Conservation (phyloP, 2,329 filamentous ascomycete species). For the Colletotrichum agaves region DNA sequence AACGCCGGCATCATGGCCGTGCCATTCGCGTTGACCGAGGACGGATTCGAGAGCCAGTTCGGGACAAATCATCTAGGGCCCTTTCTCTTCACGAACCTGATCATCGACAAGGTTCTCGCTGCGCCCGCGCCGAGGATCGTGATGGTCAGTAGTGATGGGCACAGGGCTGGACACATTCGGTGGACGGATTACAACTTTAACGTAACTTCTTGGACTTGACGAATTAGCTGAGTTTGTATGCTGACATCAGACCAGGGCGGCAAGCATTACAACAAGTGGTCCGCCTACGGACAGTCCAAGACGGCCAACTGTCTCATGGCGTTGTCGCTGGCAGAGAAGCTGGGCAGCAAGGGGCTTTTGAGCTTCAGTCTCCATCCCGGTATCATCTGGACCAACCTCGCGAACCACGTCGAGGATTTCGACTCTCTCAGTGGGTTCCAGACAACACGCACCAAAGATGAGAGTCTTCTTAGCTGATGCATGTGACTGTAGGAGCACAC, state of each 20-base stretch:
- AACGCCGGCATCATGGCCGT: conserved; percentile 56
- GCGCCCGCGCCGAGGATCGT: conserved; percentile 50
- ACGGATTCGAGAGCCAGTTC: conserved; percentile 54
- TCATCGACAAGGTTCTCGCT: conserved; percentile 46
- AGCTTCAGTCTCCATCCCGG: conserved; percentile 51
- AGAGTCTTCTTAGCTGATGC: not conserved
- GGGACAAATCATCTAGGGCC: conserved; percentile 52
- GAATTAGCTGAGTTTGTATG: too few relatives aligned
- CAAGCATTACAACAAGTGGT: conserved; percentile 41
- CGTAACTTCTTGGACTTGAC: conserved; percentile 36
- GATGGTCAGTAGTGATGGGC: conserved; percentile 56
- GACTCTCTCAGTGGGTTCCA: conserved; percentile 8
- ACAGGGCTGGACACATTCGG: conserved; percentile 53
- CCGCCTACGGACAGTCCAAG: conserved; percentile 45
- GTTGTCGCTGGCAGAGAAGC: conserved; percentile 45
- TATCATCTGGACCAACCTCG: conserved; percentile 40
- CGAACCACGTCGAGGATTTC: conserved; percentile 26
- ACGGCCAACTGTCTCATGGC: conserved; percentile 47
- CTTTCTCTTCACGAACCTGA: conserved; percentile 53
- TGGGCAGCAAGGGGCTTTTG: conserved; percentile 43
- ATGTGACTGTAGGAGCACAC: conserved; percentile 42
- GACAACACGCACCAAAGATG: rapidly evolving
- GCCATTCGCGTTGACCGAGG: conserved; percentile 43
- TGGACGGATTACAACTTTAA: conserved; percentile 58
- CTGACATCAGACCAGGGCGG: conserved; percentile 10